Evolutionary conservation across 139 green algal genomes (phyloP).

Genomic region (Ettlia oleoabundans): DNA sequence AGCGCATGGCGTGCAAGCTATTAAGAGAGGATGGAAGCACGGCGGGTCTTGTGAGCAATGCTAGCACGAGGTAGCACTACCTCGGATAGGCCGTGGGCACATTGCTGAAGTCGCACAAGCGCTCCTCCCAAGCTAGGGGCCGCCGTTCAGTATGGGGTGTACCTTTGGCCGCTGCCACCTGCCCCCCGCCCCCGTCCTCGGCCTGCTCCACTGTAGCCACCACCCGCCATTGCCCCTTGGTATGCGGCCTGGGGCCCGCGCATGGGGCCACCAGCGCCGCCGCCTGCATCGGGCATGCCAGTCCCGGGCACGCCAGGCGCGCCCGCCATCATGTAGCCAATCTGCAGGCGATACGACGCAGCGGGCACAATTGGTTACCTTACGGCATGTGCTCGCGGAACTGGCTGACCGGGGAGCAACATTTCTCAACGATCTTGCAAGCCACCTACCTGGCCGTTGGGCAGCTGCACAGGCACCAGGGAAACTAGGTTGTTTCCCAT

Average conservation of each 20-base stretch:
- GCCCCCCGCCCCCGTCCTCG: constrained; percentile 1
- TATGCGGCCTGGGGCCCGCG: not conserved
- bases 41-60: too few relatives aligned
- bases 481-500: constrained; percentile 36
- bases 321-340: constrained; percentile 54
- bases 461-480: constrained; percentile 65
- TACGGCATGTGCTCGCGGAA: too few relatives aligned
- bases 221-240: constrained; percentile 22
- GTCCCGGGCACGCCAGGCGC: not conserved
- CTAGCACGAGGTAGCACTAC: too few relatives aligned
- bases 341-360: constrained; percentile 20
- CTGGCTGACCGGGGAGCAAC: too few relatives aligned
- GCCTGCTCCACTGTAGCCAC: constrained; percentile 1
- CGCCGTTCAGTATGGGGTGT: constrained; percentile 47
- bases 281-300: not conserved
- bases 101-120: too few relatives aligned
- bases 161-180: constrained; percentile 30
- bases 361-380: too few relatives aligned
- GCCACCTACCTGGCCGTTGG: constrained; percentile 53
- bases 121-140: too few relatives aligned
- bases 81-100: too few relatives aligned
- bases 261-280: constrained; percentile 14
- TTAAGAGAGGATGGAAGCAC: too few relatives aligned
- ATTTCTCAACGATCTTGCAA: too few relatives aligned
- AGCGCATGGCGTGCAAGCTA: too few relatives aligned